Percentiles rank a stretch among this genome's conserved stretches.
Evolutionary conservation across 768 basidiomycete species (phyloP).

Genomic region (Lactifluus hygrophoroides): DNA sequence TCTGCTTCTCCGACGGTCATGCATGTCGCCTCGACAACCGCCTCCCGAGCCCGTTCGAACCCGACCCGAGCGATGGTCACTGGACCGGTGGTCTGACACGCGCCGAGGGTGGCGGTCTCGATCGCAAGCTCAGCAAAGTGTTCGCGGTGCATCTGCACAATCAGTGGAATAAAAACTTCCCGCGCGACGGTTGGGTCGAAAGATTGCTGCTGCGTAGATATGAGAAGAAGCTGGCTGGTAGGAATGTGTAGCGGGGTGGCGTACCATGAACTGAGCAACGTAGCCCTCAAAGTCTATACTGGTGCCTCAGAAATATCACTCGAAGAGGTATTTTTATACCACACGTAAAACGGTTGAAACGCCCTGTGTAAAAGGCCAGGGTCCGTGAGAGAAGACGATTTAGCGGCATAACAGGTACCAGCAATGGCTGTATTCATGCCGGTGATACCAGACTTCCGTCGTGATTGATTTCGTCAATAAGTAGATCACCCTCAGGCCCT

Average conservation of each 20-base stretch:
- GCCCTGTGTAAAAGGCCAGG: background rate
- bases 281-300: no score
- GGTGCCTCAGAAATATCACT: no score
- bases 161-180: constrained; percentile 89
- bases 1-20: constrained; percentile 88
- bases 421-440: no score
- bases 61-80: constrained; percentile 36
- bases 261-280: background rate
- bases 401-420: no score
- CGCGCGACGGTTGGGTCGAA: constrained; percentile 79
- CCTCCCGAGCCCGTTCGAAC: constrained; percentile 80
- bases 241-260: background rate
- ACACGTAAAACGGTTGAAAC: background rate
- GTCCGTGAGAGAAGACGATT: background rate
- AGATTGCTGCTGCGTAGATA: constrained; percentile 62
- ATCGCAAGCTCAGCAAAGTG: constrained; percentile 53
- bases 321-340: background rate
- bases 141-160: constrained; percentile 93
- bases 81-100: constrained; percentile 64
- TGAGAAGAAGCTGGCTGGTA: constrained; percentile 31
- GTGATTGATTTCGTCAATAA: no score
- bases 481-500: no score
- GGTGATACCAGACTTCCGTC: no score
- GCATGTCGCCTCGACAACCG: constrained; percentile 90
- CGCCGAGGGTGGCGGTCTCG: constrained; percentile 54